Conservation (phyloP, 2,329 filamentous ascomycete species). For the Colletotrichum cuscutae region DNA sequence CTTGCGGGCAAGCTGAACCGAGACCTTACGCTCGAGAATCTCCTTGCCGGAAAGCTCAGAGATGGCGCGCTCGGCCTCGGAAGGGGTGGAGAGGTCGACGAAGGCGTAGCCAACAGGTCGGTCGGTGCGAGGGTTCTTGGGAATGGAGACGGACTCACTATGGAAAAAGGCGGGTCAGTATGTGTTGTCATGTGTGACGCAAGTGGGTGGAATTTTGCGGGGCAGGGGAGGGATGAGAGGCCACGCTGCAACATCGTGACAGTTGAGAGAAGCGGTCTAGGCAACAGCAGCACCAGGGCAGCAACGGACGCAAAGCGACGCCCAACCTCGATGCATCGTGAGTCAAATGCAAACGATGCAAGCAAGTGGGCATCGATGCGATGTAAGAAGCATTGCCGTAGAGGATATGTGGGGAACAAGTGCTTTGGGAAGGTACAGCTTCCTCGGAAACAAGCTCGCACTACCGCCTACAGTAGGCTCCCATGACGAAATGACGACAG, state of each 20-base stretch:
- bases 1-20: conserved; percentile 97
- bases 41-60: conserved; percentile 95
- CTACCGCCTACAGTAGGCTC: conserved; percentile 2
- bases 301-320: not conserved
- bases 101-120: conserved; percentile 99
- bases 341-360: not conserved
- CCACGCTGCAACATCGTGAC: conserved; percentile 31
- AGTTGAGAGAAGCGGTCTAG: conserved; percentile 22
- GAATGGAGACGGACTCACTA: conserved; percentile 98
- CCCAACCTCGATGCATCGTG: not conserved
- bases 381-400: not conserved
- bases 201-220: conserved; percentile 33
- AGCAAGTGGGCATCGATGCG: not conserved
- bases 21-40: conserved; percentile 98
- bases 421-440: not conserved
- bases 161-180: conserved; percentile 33
- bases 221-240: conserved; percentile 29
- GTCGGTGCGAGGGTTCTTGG: conserved; percentile 98
- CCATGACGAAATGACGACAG: not conserved
- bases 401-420: not conserved
- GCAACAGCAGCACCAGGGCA: not conserved
- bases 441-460: not conserved
- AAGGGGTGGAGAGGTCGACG: conserved; percentile 94
- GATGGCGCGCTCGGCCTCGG: conserved; percentile 95
- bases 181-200: conserved; percentile 34